Evolutionary conservation across 495 filamentous ascomycete species (phyloP), one percentile per base, ranked within the genome.

Genomic region (Penicillium maclennaniae): DNA sequence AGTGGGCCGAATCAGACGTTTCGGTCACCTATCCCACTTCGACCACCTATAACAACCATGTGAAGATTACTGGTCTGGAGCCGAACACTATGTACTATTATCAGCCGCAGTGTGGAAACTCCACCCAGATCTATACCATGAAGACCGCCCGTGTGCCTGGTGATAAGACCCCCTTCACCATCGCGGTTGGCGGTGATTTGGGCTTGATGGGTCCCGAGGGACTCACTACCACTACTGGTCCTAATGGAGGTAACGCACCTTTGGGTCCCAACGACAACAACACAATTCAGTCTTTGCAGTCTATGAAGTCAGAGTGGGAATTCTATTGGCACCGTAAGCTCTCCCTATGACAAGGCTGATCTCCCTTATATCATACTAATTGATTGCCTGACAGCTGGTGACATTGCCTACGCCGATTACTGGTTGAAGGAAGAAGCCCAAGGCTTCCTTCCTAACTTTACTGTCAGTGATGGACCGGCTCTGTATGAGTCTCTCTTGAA

Each of bases 351-450:
- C 1, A 7, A 31, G 4, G 10, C 9, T 31, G 6, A 7, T 7
- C 10, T 31, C 27, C 9, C 27, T 1, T 6, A 17, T n/a, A 39
- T n/a, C 16, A 16, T 40, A 20, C 38, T 40, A 16, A 40, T 40
- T n/a, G 7, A 10, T 40, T 19, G 8, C 12, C 38, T 17, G n/a
- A 7, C 20, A 40, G 38, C 54, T 25, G 67, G 51, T 56, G 70
- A 76, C 52, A 66, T 77, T 54, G 69, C 71, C 3, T 77, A 76
- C 46, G 73, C 74, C 17, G 74, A 75, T 54, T 63, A 68, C 58
- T 77, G 71, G 72, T 36, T 56, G 4, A 56, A 56, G n/a, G 54
- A 56, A 27, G 54, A 56, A 26, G 43, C 47, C n/a, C 54, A 56
- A 23, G 54, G 54, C 10, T 75, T 62, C 49, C 58, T 73, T 16